Evolutionary conservation across 2,329 filamentous ascomycete genomes (phyloP), one percentile per base, ranked within the genome.

Genomic region (Teratosphaeria viscida): DNA sequence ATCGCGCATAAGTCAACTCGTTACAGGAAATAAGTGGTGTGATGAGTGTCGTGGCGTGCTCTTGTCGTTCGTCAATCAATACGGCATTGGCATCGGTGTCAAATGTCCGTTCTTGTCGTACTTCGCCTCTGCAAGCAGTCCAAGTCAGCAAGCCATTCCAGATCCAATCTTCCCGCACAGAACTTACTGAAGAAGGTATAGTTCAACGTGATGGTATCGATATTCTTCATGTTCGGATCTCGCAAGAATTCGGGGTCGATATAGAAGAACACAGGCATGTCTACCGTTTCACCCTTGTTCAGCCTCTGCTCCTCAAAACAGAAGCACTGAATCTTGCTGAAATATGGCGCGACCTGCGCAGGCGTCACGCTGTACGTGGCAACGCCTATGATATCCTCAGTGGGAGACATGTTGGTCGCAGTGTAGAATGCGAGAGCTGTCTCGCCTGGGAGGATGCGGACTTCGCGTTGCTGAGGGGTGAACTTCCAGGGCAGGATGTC

Each of bases 251-350:
- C 94, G 0, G 94, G 94, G 71, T 99, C 94, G 65, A 99, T 88
- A 75, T 97, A 99, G 77, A 99, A 99, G 76, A 99, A 99, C 0
- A 99, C 95, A 0, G 94, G 95, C 95, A 99, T 99, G 74, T 99
- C 94, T 58, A 99, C 94, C 53, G 91, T 94, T 81, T 99, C 95
- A 53, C 92, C 92, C 5, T 92, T 92, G 72, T 94, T 92, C 65
- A 99, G 76, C 62, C 95, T 82, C 81, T 99, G 94, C 73, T 82
- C 92, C 78, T 99, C 94, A 70, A 99, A 99, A 75, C 94, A 99
- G 76, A 99, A 99, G 72, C 94, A 99, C 76, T 99, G 94, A 54
- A 99, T 99, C 82, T 99, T 99, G 83, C 89, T 95, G 72, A 99
- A 99, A 74, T 99, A 99, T 1, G 90, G 92, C 52, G 94, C 92